Conservation (phyloP, 2,329 filamentous ascomycete genomes). For the Orbilia oligospora region DNA sequence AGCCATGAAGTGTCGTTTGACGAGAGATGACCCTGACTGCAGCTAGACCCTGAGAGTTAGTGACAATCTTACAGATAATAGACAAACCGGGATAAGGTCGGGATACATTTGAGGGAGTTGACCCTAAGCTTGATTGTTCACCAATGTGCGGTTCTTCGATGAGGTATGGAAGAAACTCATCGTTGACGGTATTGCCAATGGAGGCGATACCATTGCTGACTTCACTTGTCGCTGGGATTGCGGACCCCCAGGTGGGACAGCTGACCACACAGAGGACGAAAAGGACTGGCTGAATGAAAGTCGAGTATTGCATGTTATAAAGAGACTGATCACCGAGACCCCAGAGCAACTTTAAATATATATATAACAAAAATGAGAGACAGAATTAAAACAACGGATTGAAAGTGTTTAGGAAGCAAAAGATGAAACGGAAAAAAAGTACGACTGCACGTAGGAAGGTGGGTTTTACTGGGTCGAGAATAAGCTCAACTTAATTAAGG, state of each 20-base stretch:
- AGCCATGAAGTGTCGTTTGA: neutral
- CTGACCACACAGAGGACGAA: neutral
- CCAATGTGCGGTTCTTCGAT: neutral
- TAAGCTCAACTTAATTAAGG: too few relatives aligned
- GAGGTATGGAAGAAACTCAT: neutral
- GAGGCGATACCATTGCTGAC: neutral
- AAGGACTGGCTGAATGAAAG: neutral
- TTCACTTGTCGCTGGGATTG: neutral
- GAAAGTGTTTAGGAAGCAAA: too few relatives aligned
- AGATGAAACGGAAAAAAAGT: too few relatives aligned
- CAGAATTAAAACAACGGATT: neutral
- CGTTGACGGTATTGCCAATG: neutral
- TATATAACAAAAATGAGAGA: neutral
- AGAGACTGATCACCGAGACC: neutral
- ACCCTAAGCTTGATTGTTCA: too few relatives aligned
- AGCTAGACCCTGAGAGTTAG: too few relatives aligned
- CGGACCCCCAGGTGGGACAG: neutral
- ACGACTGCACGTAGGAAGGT: too few relatives aligned
- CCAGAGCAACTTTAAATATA: neutral
- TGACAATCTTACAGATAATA: too few relatives aligned
- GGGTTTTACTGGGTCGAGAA: too few relatives aligned
- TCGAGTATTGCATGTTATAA: neutral
- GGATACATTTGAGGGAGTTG: neutral
- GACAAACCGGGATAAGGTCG: neutral
- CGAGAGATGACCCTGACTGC: neutral